A percentile compares a stretch with the other conserved stretches of the same genome.
Conservation (phyloP, 805 yeast species). For the Metschnikowia proteae region DNA sequence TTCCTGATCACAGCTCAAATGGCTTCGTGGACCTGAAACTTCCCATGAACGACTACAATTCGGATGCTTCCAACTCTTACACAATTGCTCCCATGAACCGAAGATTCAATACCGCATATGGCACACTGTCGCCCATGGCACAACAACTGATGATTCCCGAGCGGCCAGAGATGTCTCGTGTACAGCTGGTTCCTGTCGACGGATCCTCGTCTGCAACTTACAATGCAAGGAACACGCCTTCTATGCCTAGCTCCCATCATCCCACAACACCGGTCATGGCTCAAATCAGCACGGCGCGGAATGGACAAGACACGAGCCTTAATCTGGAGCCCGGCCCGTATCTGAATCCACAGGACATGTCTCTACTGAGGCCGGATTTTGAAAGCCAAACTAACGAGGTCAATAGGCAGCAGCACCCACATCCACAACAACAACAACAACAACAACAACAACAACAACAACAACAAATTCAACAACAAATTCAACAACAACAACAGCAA, state of each 20-base stretch:
- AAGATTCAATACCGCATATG: background rate
- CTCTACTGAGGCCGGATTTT: background rate
- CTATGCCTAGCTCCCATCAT: constrained; percentile 9
- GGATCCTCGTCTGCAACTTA: background rate
- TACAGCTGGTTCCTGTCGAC: constrained; percentile 1
- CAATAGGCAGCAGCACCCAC: background rate
- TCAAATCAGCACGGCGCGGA: background rate
- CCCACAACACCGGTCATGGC: constrained; percentile 10
- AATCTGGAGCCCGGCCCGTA: background rate
- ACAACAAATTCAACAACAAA: no score
- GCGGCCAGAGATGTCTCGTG: constrained; percentile 4
- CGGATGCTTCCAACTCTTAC: background rate
- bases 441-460: background rate
- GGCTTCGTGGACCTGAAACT: background rate
- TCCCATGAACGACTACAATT: background rate
- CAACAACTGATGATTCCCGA: background rate
- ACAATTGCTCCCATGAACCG: background rate
- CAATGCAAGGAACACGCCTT: background rate
- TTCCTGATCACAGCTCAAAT: background rate
- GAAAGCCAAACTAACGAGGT: constrained; percentile 5
- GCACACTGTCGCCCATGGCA: background rate
- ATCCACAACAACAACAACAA: background rate
- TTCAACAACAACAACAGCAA: no score
- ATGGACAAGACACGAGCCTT: background rate
- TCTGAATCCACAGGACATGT: background rate